Evolutionary conservation across 2,329 filamentous ascomycete genomes (phyloP), one percentile per base, ranked within the genome.

Genomic region (Colletotrichum zoysiae): DNA sequence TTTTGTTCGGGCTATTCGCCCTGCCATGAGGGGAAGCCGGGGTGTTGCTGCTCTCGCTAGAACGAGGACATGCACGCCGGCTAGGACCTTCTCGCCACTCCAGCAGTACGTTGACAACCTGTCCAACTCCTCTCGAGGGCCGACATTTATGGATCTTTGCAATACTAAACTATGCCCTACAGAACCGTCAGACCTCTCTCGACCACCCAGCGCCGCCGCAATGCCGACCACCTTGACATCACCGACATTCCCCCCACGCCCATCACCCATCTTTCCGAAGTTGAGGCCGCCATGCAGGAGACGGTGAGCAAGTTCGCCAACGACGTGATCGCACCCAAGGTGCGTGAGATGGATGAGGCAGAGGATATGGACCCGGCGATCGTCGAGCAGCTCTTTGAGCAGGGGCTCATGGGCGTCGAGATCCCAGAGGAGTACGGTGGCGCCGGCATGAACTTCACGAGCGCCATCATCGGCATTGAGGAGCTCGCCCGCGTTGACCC

Each of bases 361-460:
- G 96, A 99, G 86, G 83, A 88, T 70, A 98, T 99, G 96, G 96
- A 98, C 81, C 91, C 94, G 0, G 81, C 88, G 1, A 83, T 99
- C 9, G 92, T 99, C 7, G 95, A 97, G 85, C 93, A 96, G 83
- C 89, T 97, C 64, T 99, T 99, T 78, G 96, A 99, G 86, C 95
- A 98, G 81, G 96, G 96, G 0, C 86, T 99, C 61, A 99, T 99
- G 96, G 93, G 95, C 74, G 89, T 99, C 75, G 96, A 99, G 85
- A 97, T 99, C 70, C 95, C 96, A 20, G 96, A 99, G 83, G 95
- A 98, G 82, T 99, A 92, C 80, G 96, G 96, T 73, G 96, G 96
- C 73, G 94, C 95, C 0, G 96, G 95, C 76, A 98, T 99, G 96
- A 98, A 98, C 88, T 99, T 99, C 84, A 98, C 96, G 0, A 86